Conservation (phyloP, 2,329 filamentous ascomycete species). For the Fusarium albosuccineum region DNA sequence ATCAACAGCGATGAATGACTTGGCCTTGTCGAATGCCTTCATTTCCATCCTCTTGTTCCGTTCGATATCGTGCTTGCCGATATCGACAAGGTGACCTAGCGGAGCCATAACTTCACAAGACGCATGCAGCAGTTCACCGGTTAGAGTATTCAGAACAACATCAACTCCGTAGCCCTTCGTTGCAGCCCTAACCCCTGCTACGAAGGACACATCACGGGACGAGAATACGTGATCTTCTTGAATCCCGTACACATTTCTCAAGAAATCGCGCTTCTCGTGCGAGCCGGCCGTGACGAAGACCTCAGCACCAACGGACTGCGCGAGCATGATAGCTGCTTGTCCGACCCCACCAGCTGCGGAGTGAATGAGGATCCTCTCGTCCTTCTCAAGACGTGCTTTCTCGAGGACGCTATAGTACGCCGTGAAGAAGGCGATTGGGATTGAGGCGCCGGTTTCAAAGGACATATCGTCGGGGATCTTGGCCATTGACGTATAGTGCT, state of each 20-base stretch:
- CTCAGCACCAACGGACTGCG: constrained; percentile 37
- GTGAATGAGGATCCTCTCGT: constrained; percentile 51
- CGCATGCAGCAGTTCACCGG: constrained; percentile 21
- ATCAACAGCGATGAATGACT: no score
- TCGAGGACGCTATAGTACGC: constrained; percentile 25
- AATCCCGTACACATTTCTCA: constrained; percentile 40
- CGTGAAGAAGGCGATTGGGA: constrained; percentile 29
- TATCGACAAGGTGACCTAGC: constrained; percentile 20
- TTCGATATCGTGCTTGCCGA: constrained; percentile 36
- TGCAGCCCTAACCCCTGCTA: background rate
- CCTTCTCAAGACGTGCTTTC: constrained; percentile 46
- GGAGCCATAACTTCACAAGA: constrained; percentile 12
- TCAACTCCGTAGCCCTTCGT: constrained; percentile 20
- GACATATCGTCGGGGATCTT: constrained; percentile 14
- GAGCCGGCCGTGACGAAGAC: constrained; percentile 48
- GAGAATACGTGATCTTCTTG: constrained; percentile 11
- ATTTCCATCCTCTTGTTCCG: background rate
- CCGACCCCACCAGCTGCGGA: constrained; percentile 48
- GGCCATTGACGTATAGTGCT: background rate
- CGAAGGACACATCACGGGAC: constrained; percentile 11
- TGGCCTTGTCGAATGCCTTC: background rate
- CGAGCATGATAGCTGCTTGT: constrained; percentile 46
- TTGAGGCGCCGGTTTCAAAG: constrained; percentile 47
- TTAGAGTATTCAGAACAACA: constrained; percentile 19
- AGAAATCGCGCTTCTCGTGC: constrained; percentile 17